phyloP scores from a whole-genome alignment of 2,329 filamentous ascomycete genomes.

The Penicillium fuscoglaucum region DNA sequence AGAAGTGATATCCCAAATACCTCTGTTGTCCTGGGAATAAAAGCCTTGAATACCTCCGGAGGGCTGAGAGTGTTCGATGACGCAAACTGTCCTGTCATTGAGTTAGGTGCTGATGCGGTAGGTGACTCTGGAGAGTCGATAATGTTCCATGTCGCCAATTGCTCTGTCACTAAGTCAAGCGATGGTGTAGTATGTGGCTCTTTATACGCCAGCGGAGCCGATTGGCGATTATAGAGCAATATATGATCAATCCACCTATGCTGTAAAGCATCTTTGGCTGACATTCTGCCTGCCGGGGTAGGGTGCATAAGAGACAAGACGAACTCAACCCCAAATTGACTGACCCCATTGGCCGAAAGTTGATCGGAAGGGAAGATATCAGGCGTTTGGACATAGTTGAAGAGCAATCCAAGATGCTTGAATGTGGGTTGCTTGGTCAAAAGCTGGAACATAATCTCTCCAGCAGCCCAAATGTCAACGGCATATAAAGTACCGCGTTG shows the following conservation, averaged over 20 bases:
- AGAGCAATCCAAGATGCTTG: background rate
- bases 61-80: too few relatives aligned
- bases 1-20: too few relatives aligned
- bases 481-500: background rate
- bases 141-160: background rate
- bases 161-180: background rate
- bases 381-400: background rate
- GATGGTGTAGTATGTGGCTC: background rate
- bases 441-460: background rate
- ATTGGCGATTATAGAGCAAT: background rate
- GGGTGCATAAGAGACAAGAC: background rate
- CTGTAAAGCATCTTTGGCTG: background rate
- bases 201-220: background rate
- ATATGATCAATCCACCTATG: background rate
- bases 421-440: background rate
- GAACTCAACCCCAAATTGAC: background rate
- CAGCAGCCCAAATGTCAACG: background rate
- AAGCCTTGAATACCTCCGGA: too few relatives aligned
- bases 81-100: background rate
- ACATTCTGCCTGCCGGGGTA: background rate
- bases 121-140: background rate
- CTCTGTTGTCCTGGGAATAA: too few relatives aligned
- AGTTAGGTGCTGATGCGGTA: background rate
- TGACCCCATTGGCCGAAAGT: background rate
- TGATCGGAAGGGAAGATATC: background rate